phyloP scores from a whole-genome alignment of 2,329 filamentous ascomycete genomes.

The Colletotrichum noveboracense region DNA sequence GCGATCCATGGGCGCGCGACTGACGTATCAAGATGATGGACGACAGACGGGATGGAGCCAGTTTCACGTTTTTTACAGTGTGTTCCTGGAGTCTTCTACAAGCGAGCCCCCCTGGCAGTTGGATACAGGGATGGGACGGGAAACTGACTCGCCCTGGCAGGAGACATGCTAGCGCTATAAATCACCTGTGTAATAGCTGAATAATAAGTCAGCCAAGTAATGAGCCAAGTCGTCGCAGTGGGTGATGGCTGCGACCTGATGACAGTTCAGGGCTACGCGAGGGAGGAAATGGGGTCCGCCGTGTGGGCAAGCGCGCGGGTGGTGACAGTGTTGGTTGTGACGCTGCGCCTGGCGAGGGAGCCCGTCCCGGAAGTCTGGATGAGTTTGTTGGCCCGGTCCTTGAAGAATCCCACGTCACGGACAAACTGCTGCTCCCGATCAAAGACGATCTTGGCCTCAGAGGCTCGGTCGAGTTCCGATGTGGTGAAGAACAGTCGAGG shows the following conservation, averaged over 20 bases:
- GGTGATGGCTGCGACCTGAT: background rate
- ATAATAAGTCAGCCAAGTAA: background rate
- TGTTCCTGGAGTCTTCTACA: background rate
- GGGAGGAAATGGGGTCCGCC: background rate
- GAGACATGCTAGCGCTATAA: background rate
- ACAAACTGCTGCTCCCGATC: background rate
- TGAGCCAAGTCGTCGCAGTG: background rate
- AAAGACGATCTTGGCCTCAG: background rate
- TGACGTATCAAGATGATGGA: slow-evolving; percentile 14
- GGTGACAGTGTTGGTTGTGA: background rate
- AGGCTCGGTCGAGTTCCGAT: slow-evolving; percentile 17
- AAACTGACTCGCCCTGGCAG: slow-evolving; percentile 10
- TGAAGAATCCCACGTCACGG: background rate
- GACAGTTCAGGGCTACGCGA: background rate
- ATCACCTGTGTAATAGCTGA: background rate
- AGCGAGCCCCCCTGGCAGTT: background rate
- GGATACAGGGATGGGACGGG: background rate
- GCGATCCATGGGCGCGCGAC: background rate
- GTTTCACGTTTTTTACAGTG: background rate
- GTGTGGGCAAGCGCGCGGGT: slow-evolving; percentile 13
- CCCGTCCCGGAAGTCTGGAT: slow-evolving; percentile 10
- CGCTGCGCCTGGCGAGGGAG: background rate
- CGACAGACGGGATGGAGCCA: background rate
- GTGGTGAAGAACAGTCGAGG: background rate
- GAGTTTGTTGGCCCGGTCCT: background rate